A percentile compares a stretch with the other conserved stretches of the same genome.
These are phyloP conservation scores for Kluyveromyces siamensis DNA, from an alignment of 805 yeast species.

Conservation along the genomic window DNA sequence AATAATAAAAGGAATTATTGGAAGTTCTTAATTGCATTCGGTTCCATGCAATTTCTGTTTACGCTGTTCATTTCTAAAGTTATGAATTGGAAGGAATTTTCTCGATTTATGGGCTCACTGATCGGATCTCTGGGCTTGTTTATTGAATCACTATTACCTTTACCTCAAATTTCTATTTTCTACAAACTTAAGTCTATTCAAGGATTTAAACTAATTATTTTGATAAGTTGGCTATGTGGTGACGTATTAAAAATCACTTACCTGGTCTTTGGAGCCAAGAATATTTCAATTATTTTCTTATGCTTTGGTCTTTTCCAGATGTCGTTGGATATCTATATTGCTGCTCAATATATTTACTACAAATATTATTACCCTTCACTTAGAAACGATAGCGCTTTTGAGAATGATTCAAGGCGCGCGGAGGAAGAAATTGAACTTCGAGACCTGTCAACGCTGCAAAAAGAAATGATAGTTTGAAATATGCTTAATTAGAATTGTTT, in stretches of 20 bases:
- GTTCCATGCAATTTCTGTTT: slow-evolving; percentile 30
- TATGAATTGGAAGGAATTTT: slow-evolving; percentile 37
- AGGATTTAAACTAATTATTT: slow-evolving; percentile 67
- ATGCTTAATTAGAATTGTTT: background rate
- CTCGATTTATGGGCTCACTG: slow-evolving; percentile 41
- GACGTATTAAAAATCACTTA: slow-evolving; percentile 72
- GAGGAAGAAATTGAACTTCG: background rate
- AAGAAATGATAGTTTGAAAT: slow-evolving; percentile 1
- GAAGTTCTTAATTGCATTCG: slow-evolving; percentile 47
- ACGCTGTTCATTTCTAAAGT: slow-evolving; percentile 26
- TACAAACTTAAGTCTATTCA: slow-evolving; percentile 58
- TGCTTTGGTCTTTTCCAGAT: slow-evolving; percentile 72
- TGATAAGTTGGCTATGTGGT: slow-evolving; percentile 84
- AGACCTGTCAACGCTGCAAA: background rate
- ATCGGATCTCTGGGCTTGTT: slow-evolving; percentile 60
- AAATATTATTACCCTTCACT: slow-evolving; percentile 30
- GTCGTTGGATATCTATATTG: slow-evolving; percentile 62
- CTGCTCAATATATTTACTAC: slow-evolving; percentile 63
- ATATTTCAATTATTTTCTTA: slow-evolving; percentile 56
- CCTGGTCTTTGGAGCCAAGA: slow-evolving; percentile 64
- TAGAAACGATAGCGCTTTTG: slow-evolving; percentile 3
- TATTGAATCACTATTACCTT: slow-evolving; percentile 63
- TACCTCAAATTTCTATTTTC: slow-evolving; percentile 69
- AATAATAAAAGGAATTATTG: slow-evolving; percentile 46
- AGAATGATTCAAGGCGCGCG: background rate